Base-by-base conservation (phyloP, 2,329 filamentous ascomycete genomes). In the Ceratocystis huliohia region DNA sequence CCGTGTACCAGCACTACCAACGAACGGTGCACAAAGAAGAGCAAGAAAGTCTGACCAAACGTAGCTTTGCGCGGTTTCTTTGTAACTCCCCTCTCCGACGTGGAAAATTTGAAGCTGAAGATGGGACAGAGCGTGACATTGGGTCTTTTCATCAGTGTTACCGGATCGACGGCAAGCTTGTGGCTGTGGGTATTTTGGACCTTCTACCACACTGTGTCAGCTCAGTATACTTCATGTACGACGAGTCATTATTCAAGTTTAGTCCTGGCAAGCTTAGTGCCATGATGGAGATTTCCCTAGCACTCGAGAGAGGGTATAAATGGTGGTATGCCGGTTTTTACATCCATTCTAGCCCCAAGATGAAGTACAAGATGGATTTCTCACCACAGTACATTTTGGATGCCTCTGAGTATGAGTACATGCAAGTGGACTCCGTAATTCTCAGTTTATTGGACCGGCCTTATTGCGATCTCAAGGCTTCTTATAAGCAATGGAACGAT, bases 111-210 rank as follows among this genome's bases (percentile, higher is more conserved):
- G 73, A 74, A 20, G 73, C 74, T 1, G 69, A 77, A 1, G 78
- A 84, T 66, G 83, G 83, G 30, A 77, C 77, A 20, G 78, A 80
- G 67, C 79, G 80, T 57, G 77, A 76, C 53, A 75, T 92, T 0
- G 89, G 89, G 17, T 90, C 88, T 1, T 93, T 84, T 71, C 89
- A 94, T 71, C 89, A 93, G 73, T 91, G 88, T 76, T 93, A 92
- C 73, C 82, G 89, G 37, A 78, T 94, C 2, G 88, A 94, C 72
- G 89, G 88, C 25, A 80, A 84, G 63, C 78, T 94, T 15, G 84
- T 93, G 28, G 89, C 89, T 1, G 81, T 94, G 69, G 86, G 86
- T 0, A 87, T 94, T 1, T 77, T 94, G 4, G 89, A 94, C 72
- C 78, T 94, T 7, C 78, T 94, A 0, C 89, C 89, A 0, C 79